phyloP scores from a whole-genome alignment of 2,329 filamentous ascomycete species.

The Phoma sp. region DNA sequence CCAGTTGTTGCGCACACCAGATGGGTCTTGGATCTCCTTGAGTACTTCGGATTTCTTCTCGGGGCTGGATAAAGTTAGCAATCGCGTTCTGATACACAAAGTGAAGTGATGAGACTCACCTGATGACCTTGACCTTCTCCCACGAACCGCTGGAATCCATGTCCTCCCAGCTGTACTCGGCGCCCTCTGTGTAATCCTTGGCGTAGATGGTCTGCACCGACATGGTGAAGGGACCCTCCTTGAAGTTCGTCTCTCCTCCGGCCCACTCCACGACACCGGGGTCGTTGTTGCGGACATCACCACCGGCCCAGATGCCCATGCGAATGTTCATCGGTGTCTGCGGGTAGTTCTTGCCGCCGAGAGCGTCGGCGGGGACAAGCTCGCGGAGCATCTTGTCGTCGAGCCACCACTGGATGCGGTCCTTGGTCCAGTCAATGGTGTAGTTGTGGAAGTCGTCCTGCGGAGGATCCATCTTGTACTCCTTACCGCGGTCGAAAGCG shows the following conservation, averaged over 20 bases:
- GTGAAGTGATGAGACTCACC: slow-evolving; percentile 39
- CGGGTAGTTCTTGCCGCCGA: slow-evolving; percentile 67
- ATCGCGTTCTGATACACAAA: neutral
- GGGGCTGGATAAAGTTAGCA: slow-evolving; percentile 12
- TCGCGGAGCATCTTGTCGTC: slow-evolving; percentile 69
- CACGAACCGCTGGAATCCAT: slow-evolving; percentile 61
- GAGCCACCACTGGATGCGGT: slow-evolving; percentile 69
- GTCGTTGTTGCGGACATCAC: slow-evolving; percentile 55
- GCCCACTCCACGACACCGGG: slow-evolving; percentile 60
- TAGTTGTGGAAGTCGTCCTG: slow-evolving; percentile 52
- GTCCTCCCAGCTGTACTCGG: slow-evolving; percentile 70
- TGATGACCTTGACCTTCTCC: slow-evolving; percentile 60
- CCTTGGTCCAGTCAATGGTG: slow-evolving; percentile 70
- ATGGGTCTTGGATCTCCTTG: slow-evolving; percentile 44
- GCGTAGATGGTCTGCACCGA: slow-evolving; percentile 69
- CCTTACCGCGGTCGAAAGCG: slow-evolving; percentile 57
- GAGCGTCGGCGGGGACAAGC: slow-evolving; percentile 66
- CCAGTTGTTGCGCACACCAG: slow-evolving; percentile 47
- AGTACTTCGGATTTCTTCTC: slow-evolving; percentile 42
- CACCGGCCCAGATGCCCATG: slow-evolving; percentile 72
- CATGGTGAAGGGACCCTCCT: slow-evolving; percentile 74
- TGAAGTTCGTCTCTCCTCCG: slow-evolving; percentile 73
- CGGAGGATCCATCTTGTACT: slow-evolving; percentile 39
- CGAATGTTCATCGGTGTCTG: slow-evolving; percentile 78
- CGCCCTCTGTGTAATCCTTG: slow-evolving; percentile 64